Conservation (phyloP, 176 grass and related monocot species). For the Dactylis glomerata region DNA sequence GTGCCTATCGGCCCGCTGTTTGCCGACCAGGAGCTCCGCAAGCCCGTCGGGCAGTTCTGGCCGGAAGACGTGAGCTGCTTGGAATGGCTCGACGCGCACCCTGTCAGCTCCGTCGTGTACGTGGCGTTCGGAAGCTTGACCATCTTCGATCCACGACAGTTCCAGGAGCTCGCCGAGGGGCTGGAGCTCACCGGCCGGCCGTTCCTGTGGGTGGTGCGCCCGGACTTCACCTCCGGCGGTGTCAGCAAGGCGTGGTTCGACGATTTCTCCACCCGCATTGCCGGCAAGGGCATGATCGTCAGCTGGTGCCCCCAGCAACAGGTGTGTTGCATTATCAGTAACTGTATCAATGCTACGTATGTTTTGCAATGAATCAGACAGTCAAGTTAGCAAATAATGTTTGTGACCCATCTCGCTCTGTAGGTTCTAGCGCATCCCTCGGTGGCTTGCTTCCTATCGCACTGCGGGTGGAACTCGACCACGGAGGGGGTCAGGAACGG, state of each 20-base stretch:
- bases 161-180: slow-evolving; percentile 42
- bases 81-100: slow-evolving; percentile 49
- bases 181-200: slow-evolving; percentile 27
- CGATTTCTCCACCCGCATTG: slow-evolving; percentile 23
- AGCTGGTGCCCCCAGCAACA: slow-evolving; percentile 51
- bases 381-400: neutral
- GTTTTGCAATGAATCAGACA: too few relatives aligned
- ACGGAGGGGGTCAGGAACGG: slow-evolving; percentile 35
- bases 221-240: slow-evolving; percentile 18
- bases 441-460: slow-evolving; percentile 43
- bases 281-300: slow-evolving; percentile 31
- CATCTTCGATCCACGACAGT: slow-evolving; percentile 31
- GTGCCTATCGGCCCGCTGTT: slow-evolving; percentile 50
- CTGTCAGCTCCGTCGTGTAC: slow-evolving; percentile 43
- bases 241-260: slow-evolving; percentile 27
- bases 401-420: neutral
- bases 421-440: slow-evolving; percentile 24
- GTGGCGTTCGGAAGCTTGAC: slow-evolving; percentile 57
- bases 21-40: neutral
- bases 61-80: slow-evolving; percentile 38
- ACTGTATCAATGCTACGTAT: too few relatives aligned
- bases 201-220: slow-evolving; percentile 51
- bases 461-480: slow-evolving; percentile 61
- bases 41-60: slow-evolving; percentile 33
- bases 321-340: neutral